Conservation (phyloP, 306 rosid genomes). For the Oemleria cerasiformis region DNA sequence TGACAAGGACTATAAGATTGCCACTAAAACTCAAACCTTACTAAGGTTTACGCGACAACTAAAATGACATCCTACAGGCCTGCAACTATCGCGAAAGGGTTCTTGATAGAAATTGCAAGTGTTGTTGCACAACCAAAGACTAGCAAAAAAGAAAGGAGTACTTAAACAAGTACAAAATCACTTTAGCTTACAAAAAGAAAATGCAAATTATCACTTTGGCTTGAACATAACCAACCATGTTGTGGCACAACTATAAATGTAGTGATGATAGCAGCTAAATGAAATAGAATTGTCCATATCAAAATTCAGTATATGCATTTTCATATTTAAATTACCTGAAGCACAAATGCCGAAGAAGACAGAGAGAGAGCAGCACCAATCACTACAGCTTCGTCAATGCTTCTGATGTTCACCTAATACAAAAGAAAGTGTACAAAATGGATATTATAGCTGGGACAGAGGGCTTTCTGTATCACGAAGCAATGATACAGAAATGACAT, state of each 20-base stretch:
- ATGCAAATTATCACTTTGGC: background rate
- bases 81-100: background rate
- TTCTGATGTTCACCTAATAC: conserved; percentile 91
- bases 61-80: background rate
- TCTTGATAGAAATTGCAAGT: background rate
- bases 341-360: conserved; percentile 97
- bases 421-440: background rate
- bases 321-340: conserved; percentile 62
- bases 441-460: conserved; percentile 8
- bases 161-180: background rate
- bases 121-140: background rate
- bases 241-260: background rate
- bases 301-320: background rate
- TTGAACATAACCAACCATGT: background rate
- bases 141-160: background rate
- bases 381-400: conserved; percentile 93
- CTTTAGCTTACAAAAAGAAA: background rate
- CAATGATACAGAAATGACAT: too few relatives aligned
- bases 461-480: background rate
- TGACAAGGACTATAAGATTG: background rate
- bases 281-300: background rate
- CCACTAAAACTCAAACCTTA: background rate
- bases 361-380: conserved; percentile 98
- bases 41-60: background rate
- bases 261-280: background rate